phyloP scores from a whole-genome alignment of 179 eudicot genomes.

The Drosera spatulata region DNA sequence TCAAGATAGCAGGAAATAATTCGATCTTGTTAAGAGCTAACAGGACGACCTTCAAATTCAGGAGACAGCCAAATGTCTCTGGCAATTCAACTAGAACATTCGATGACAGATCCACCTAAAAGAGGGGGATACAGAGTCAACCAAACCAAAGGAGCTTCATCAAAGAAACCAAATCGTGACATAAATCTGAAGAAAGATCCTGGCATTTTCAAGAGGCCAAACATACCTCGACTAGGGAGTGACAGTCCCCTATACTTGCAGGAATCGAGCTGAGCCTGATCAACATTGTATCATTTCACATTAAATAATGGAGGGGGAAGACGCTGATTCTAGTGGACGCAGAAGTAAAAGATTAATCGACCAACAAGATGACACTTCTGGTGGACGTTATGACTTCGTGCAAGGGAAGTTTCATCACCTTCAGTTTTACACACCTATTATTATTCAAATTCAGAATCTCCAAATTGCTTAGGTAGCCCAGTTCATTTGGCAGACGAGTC shows the following conservation, averaged over 20 bases:
- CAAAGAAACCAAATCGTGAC: background rate
- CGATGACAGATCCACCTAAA: constrained; percentile 82
- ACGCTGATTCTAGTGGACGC: too few species aligned
- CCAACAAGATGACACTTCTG: background rate
- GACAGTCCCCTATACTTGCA: constrained; percentile 52
- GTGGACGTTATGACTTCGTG: background rate
- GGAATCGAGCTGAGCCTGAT: constrained; percentile 51
- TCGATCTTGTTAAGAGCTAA: background rate
- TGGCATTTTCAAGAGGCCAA: background rate
- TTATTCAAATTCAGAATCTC: constrained; percentile 60
- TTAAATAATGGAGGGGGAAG: background rate
- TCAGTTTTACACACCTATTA: constrained; percentile 39
- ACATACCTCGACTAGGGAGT: constrained; percentile 63
- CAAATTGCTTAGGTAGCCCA: constrained; percentile 44
- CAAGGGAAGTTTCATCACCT: background rate
- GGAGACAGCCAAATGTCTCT: constrained; percentile 53
- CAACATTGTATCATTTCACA: background rate
- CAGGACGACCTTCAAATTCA: constrained; percentile 50
- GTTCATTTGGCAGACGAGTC: constrained; percentile 51
- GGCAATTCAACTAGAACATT: constrained; percentile 78
- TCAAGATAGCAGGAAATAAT: background rate
- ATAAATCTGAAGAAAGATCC: background rate
- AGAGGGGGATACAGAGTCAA: constrained; percentile 3
- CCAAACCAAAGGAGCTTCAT: background rate
- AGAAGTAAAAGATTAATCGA: background rate